phyloP scores from a whole-genome alignment of 2,329 filamentous ascomycete genomes.

The Trichoderma sp. region DNA sequence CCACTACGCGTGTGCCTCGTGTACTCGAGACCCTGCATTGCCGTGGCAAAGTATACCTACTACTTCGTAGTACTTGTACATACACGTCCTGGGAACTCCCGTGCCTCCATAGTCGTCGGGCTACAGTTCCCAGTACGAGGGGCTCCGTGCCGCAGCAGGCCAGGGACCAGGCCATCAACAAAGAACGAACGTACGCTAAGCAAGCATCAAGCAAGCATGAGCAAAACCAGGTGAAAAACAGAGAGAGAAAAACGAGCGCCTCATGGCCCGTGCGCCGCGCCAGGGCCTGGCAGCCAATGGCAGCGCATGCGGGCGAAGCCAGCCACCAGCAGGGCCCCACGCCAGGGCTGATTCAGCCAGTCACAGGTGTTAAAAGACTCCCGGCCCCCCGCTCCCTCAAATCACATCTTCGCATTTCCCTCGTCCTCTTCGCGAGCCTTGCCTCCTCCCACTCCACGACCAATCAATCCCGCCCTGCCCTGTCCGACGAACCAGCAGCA shows the following conservation, averaged over 20 bases:
- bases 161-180: neutral
- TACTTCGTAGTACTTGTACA: no score
- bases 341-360: conserved; percentile 52
- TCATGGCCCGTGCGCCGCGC: conserved; percentile 33
- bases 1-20: neutral
- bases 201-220: conserved; percentile 3
- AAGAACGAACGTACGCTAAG: conserved; percentile 2
- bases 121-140: conserved; percentile 13
- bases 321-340: conserved; percentile 39
- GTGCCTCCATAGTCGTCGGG: neutral
- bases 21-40: neutral
- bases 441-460: conserved; percentile 43
- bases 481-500: conserved; percentile 23
- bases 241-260: neutral
- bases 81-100: neutral
- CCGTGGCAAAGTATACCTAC: neutral
- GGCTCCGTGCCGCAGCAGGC: conserved; percentile 19
- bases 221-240: neutral
- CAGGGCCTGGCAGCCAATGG: conserved; percentile 37
- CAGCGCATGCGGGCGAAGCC: conserved; percentile 29
- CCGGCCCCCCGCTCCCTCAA: conserved; percentile 51
- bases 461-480: conserved; percentile 52
- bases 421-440: conserved; percentile 42
- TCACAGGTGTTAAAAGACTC: conserved; percentile 49
- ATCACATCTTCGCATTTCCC: conserved; percentile 51